Evolutionary conservation across 1,284 basidiomycete genomes (phyloP), one percentile per base, ranked within the genome.

Genomic region (Pseudozyma flocculosa): DNA sequence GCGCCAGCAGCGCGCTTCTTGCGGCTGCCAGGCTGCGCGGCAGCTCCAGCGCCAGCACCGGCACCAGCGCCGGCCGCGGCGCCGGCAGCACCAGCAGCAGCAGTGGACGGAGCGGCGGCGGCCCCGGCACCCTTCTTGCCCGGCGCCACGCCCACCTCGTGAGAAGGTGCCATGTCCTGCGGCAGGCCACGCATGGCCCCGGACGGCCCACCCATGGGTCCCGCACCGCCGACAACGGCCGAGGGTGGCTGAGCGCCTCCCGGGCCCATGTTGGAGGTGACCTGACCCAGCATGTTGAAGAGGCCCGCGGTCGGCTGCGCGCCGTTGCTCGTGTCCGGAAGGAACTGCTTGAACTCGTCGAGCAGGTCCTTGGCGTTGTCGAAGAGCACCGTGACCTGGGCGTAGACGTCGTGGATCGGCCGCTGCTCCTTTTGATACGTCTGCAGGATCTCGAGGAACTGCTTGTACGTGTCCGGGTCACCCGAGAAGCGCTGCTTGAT

Each of bases 371-470:
- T 90, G 0, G 91, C 90, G 69, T 90, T 87, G 76, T 89, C 87
- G 83, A 99, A 99, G 24, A 99, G 84, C 67, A 85, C 82, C 50
- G 92, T 90, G 3, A 98, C 94, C 80, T 96, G 93, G 21, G 86
- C 85, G 78, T 91, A 95, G 5, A 97, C 93, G 75, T 95, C 92
- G 61, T 89, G 87, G 24, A 90, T 85, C 66, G 89, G 86, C 59
- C 86, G 85, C 76, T 91, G 89, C 75, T 97, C 93, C 78, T 93
- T 93, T 79, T 97, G 93, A 80, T 96, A 97, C 29, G 90, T 89
- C 82, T 98, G 95, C 66, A 99, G 81, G 50, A 98, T 94, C 81
- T 98, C 94, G 71, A 99, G 82, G 80, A 99, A 99, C 75, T 92
- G 88, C 81, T 97, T 97, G 83, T 99, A 99, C 40, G 89, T 94